A percentile compares a stretch with the other conserved stretches of the same genome.
Evolutionary conservation across 805 yeast species (phyloP).

Genomic region (Saitoella complicata): DNA sequence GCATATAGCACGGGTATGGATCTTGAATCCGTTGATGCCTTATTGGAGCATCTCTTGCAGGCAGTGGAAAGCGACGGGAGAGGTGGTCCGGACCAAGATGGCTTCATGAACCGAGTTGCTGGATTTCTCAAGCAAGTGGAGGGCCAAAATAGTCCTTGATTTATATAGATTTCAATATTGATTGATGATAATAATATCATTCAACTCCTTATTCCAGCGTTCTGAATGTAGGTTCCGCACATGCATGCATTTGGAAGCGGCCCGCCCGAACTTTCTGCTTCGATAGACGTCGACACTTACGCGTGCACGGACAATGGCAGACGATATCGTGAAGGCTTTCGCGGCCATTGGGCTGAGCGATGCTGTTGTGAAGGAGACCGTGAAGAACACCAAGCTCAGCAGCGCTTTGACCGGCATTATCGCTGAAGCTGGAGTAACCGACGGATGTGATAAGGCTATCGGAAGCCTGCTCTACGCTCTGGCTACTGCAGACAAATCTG

Average conservation of each 20-base stretch:
- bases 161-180: too few species aligned
- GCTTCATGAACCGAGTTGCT: conserved; percentile 39
- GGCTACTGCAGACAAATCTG: conserved; percentile 32
- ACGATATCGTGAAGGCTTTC: neutral
- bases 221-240: too few species aligned
- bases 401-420: conserved; percentile 48
- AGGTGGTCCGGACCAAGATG: conserved; percentile 33
- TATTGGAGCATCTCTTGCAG: conserved; percentile 68
- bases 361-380: conserved; percentile 54
- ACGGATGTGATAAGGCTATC: conserved; percentile 38
- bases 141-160: too few species aligned
- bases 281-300: too few species aligned
- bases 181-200: too few species aligned
- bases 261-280: too few species aligned
- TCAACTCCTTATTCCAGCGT: too few species aligned
- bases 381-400: conserved; percentile 75
- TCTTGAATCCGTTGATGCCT: conserved; percentile 58
- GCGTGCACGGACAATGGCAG: too few species aligned
- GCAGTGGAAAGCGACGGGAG: conserved; percentile 67
- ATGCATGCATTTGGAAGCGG: too few species aligned
- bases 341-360: conserved; percentile 11
- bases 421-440: conserved; percentile 24
- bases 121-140: conserved; percentile 26
- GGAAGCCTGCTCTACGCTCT: conserved; percentile 43
- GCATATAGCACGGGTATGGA: conserved; percentile 81